phyloP scores from a whole-genome alignment of 129 eudicot species.

The Dittrichia graveolens region DNA sequence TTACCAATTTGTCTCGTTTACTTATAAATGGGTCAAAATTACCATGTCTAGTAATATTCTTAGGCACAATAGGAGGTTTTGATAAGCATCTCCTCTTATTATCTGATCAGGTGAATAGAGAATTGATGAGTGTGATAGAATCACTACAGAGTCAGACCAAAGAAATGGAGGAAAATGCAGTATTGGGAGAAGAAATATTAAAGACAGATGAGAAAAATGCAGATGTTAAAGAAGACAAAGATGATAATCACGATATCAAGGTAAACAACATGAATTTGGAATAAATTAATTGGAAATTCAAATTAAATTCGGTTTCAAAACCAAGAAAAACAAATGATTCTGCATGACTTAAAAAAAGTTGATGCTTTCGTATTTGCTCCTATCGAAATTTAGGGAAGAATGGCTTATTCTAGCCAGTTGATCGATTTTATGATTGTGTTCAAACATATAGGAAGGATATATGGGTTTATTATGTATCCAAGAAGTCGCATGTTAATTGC shows the following conservation, averaged over 20 bases:
- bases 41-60: not conserved
- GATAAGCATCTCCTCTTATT: not conserved
- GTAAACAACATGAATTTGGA: constrained; percentile 5
- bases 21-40: not conserved
- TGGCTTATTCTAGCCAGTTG: not conserved
- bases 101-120: constrained; percentile 55
- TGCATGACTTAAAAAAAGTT: not conserved
- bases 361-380: not conserved
- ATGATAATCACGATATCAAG: constrained; percentile 21
- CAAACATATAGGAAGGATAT: constrained; percentile 1
- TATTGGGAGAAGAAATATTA: constrained; percentile 24
- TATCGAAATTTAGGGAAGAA: not conserved
- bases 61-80: not conserved
- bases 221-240: not conserved
- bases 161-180: constrained; percentile 24
- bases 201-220: constrained; percentile 22
- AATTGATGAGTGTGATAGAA: constrained; percentile 60
- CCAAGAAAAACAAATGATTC: constrained; percentile 1
- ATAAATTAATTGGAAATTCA: not conserved
- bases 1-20: not conserved
- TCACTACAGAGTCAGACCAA: constrained; percentile 48
- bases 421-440: constrained; percentile 3
- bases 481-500: not conserved
- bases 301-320: not conserved
- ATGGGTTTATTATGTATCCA: constrained; percentile 3